These are phyloP conservation scores for Conringia planisiliqua DNA, from an alignment of 345 rosid genomes.

Conservation along the genomic window DNA sequence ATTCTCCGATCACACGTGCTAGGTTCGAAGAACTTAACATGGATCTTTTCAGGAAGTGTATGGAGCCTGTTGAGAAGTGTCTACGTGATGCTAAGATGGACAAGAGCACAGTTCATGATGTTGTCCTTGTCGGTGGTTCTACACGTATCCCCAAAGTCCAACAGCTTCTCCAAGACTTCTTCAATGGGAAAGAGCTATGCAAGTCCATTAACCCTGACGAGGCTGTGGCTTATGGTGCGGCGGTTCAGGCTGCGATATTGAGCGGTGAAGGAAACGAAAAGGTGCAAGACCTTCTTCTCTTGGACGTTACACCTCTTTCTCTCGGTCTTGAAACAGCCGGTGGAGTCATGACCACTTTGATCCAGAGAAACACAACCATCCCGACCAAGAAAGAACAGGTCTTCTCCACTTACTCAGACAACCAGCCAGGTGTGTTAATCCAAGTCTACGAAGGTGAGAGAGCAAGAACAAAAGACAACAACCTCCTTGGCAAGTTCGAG, in stretches of 20 bases:
- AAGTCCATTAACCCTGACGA: neutral
- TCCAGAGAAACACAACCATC: too few relatives aligned
- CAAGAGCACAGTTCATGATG: neutral
- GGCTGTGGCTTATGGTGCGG: neutral
- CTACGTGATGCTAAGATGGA: neutral
- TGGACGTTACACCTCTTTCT: too few relatives aligned
- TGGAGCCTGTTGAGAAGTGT: slow-evolving; percentile 2
- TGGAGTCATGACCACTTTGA: too few relatives aligned
- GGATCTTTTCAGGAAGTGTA: neutral
- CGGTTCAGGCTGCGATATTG: neutral
- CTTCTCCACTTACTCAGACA: too few relatives aligned
- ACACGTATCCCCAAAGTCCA: neutral
- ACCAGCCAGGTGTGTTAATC: too few relatives aligned
- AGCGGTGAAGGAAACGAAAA: neutral
- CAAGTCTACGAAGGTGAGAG: too few relatives aligned
- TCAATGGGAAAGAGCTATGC: neutral
- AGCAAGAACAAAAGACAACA: too few relatives aligned
- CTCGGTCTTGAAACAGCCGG: too few relatives aligned
- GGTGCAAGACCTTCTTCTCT: neutral
- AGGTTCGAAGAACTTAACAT: neutral
- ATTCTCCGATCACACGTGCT: neutral
- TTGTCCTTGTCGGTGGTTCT: neutral
- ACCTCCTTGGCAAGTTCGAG: too few relatives aligned
- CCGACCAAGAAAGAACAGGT: too few relatives aligned
- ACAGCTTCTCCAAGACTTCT: neutral